These are phyloP conservation scores for Astragalus glycyphyllos DNA, from an alignment of 306 rosid species.

Conservation along the genomic window DNA sequence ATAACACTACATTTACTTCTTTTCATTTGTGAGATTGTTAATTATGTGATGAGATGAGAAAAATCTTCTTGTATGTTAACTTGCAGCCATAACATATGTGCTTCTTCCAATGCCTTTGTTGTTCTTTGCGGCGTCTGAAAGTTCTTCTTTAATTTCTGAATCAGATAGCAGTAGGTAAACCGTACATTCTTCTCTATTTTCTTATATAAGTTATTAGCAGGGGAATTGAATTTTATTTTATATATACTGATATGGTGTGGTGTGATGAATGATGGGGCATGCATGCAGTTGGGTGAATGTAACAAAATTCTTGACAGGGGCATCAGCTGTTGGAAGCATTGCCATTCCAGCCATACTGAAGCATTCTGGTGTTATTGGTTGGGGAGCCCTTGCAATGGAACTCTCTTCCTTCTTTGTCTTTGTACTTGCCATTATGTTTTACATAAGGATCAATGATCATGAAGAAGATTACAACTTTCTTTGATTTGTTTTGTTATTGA, in stretches of 20 bases:
- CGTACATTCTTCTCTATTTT: no score
- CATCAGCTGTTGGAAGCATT: slow-evolving; percentile 71
- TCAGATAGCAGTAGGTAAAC: slow-evolving; percentile 52
- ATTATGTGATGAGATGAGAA: no score
- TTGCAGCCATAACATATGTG: slow-evolving; percentile 76
- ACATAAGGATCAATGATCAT: slow-evolving; percentile 47
- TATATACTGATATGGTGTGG: background rate
- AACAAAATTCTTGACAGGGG: slow-evolving; percentile 73
- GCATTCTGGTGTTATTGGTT: slow-evolving; percentile 76
- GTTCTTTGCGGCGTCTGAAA: slow-evolving; percentile 62
- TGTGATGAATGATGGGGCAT: slow-evolving; percentile 41
- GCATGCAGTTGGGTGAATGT: slow-evolving; percentile 84
- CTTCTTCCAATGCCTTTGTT: slow-evolving; percentile 80
- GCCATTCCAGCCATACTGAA: slow-evolving; percentile 74
- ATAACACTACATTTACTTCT: background rate
- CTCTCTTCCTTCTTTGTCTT: slow-evolving; percentile 72
- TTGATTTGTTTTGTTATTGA: no score
- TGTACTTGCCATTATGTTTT: slow-evolving; percentile 68
- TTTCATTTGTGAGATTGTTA: slow-evolving; percentile 21
- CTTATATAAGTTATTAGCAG: no score
- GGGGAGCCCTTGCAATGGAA: slow-evolving; percentile 80
- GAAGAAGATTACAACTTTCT: slow-evolving; percentile 53
- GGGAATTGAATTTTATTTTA: background rate
- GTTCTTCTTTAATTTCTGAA: slow-evolving; percentile 54
- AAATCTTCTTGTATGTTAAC: background rate